Conservation (phyloP, 148 eudicot species). For the Rhododendron williamsianum region DNA sequence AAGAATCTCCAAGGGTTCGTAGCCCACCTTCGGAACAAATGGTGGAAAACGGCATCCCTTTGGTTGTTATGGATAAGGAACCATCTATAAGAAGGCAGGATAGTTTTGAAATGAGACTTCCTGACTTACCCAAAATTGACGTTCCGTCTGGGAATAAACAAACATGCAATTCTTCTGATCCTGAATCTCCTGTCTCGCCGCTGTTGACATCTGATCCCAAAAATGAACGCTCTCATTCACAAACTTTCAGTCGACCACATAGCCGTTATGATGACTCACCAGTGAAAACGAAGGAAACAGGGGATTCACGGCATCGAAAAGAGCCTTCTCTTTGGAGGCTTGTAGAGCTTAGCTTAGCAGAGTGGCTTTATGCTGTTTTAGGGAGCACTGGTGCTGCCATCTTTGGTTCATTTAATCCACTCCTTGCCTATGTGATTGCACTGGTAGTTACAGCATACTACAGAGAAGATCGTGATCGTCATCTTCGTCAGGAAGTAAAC, state of each 20-base stretch:
- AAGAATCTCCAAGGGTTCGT: conserved; percentile 67
- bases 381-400: conserved; percentile 98
- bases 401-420: conserved; percentile 95
- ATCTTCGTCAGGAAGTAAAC: conserved; percentile 61
- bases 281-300: conserved; percentile 30
- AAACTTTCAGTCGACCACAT: conserved; percentile 87
- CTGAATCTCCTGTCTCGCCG: conserved; percentile 97
- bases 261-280: conserved; percentile 52
- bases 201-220: conserved; percentile 94
- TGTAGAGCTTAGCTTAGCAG: conserved; percentile 92
- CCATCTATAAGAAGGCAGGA: conserved; percentile 89
- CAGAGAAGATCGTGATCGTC: conserved; percentile 30
- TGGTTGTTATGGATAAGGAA: conserved; percentile 56
- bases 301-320: conserved; percentile 33
- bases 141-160: conserved; percentile 55
- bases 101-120: conserved; percentile 90
- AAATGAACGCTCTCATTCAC: conserved; percentile 96
- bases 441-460: conserved; percentile 78
- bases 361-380: conserved; percentile 97
- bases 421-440: conserved; percentile 93
- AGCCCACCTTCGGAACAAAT: conserved; percentile 79
- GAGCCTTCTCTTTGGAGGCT: conserved; percentile 95
- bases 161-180: conserved; percentile 63
- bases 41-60: conserved; percentile 64
- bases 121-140: conserved; percentile 87